A percentile compares a stretch with the other conserved stretches of the same genome.
These are phyloP conservation scores for Cyberlindnera meyerae DNA, from an alignment of 805 yeast genomes.

Conservation along the genomic window DNA sequence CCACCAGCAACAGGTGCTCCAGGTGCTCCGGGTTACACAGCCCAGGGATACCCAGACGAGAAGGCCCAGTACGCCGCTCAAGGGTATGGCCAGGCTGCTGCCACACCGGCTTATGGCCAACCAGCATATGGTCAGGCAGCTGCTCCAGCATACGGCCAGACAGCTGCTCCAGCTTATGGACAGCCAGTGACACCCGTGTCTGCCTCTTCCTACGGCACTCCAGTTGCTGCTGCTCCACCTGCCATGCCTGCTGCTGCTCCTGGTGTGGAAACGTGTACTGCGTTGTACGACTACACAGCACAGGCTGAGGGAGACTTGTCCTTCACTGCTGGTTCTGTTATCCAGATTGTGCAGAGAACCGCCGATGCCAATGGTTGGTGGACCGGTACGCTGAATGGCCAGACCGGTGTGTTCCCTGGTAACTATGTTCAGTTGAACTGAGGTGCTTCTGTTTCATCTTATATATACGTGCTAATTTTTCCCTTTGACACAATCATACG, in stretches of 20 bases:
- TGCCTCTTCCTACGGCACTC: slow-evolving; percentile 17
- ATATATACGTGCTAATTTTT: too few species aligned
- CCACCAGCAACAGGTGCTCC: slow-evolving; percentile 27
- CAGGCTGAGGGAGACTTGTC: slow-evolving; percentile 90
- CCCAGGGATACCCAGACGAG: slow-evolving; percentile 31
- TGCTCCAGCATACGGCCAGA: slow-evolving; percentile 19
- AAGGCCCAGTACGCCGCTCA: slow-evolving; percentile 28
- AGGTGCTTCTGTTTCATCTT: too few species aligned
- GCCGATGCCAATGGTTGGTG: slow-evolving; percentile 94
- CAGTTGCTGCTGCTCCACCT: slow-evolving; percentile 27
- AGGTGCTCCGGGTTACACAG: slow-evolving; percentile 20
- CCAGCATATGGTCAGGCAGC: slow-evolving; percentile 24
- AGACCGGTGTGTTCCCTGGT: slow-evolving; percentile 91
- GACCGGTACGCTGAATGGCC: slow-evolving; percentile 87
- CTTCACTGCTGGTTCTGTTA: slow-evolving; percentile 83
- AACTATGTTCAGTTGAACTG: slow-evolving; percentile 79
- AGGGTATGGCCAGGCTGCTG: slow-evolving; percentile 2
- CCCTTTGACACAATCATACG: too few species aligned
- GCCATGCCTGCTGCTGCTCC: slow-evolving; percentile 30
- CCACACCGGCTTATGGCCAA: slow-evolving; percentile 8
- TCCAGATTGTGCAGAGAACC: slow-evolving; percentile 78
- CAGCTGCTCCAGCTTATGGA: slow-evolving; percentile 20
- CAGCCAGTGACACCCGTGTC: slow-evolving; percentile 23
- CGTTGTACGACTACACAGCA: slow-evolving; percentile 85
- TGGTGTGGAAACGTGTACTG: slow-evolving; percentile 65